phyloP scores from a whole-genome alignment of 352 stramenopile genomes.

The Phytopythium mirpurense region DNA sequence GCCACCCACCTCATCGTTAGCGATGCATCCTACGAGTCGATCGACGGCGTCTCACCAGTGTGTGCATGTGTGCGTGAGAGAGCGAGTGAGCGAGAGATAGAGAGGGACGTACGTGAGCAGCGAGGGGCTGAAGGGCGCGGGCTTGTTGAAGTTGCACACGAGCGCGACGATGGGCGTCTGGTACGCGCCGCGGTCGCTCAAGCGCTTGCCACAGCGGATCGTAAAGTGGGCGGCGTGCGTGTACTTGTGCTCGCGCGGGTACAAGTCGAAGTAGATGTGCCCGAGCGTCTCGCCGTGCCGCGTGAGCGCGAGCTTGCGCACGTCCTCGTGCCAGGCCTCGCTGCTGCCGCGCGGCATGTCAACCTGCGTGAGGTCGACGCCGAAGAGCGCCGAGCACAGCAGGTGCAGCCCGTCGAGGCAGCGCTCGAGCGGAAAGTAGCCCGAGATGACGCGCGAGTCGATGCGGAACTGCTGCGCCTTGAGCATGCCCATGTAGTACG shows the following conservation, averaged over 20 bases:
- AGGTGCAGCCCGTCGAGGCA: conserved; percentile 89
- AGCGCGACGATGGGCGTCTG: conserved; percentile 95
- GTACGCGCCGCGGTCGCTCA: conserved; percentile 47
- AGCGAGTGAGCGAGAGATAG: too few relatives aligned
- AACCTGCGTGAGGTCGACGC: conserved; percentile 80
- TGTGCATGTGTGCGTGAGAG: too few relatives aligned
- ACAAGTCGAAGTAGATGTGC: conserved; percentile 95
- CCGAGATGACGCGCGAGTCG: conserved; percentile 72
- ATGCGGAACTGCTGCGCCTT: conserved; percentile 69
- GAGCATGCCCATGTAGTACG: conserved; percentile 91
- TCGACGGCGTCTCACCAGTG: too few relatives aligned
- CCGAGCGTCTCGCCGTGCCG: conserved; percentile 63
- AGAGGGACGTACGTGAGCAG: conserved; percentile 52
- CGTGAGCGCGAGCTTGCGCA: conserved; percentile 89
- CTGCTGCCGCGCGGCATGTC: conserved; percentile 49
- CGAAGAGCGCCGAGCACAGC: conserved; percentile 89
- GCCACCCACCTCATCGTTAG: background rate
- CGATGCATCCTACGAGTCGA: background rate
- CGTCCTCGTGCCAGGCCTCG: conserved; percentile 88
- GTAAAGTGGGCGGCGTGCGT: conserved; percentile 93
- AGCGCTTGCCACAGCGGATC: conserved; percentile 90
- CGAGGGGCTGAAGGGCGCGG: conserved; percentile 56
- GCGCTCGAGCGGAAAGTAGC: conserved; percentile 90
- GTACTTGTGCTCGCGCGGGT: conserved; percentile 86
- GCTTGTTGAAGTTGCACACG: conserved; percentile 88